Conservation (phyloP, 2,329 filamentous ascomycete species). For the Akanthomyces muscarius region DNA sequence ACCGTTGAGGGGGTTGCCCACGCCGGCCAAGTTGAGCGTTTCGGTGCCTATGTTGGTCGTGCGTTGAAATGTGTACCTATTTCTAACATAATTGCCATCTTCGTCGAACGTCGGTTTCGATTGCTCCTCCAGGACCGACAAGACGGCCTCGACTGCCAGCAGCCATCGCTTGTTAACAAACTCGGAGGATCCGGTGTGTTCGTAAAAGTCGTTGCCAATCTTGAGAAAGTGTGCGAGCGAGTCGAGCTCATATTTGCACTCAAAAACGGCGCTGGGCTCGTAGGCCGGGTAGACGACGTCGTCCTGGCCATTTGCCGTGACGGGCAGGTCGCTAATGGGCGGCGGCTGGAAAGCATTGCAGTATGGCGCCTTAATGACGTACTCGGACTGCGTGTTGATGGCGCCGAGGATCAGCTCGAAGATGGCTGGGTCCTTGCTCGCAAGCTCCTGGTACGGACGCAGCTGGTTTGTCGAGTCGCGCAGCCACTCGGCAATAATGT, state of each 20-base stretch:
- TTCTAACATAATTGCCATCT: constrained; percentile 60
- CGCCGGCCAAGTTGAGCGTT: constrained; percentile 74
- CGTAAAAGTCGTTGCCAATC: constrained; percentile 80
- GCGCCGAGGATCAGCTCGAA: constrained; percentile 81
- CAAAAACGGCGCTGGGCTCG: constrained; percentile 81
- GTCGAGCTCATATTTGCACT: constrained; percentile 99
- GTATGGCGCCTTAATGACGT: constrained; percentile 90
- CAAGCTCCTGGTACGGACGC: constrained; percentile 80
- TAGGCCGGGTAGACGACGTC: constrained; percentile 84
- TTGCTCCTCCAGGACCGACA: constrained; percentile 73
- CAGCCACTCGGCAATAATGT: constrained; percentile 91
- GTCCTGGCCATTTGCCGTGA: constrained; percentile 73
- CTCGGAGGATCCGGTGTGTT: constrained; percentile 69
- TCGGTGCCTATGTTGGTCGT: constrained; percentile 80
- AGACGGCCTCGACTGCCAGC: constrained; percentile 67
- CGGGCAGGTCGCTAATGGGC: constrained; percentile 68
- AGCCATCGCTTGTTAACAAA: constrained; percentile 80
- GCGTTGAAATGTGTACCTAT: constrained; percentile 85
- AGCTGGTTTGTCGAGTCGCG: constrained; percentile 92
- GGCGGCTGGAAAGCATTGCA: constrained; percentile 98
- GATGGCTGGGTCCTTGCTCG: constrained; percentile 74
- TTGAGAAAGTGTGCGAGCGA: constrained; percentile 89
- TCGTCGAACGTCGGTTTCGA: constrained; percentile 75
- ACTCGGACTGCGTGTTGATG: constrained; percentile 94
- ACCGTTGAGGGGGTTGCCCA: constrained; percentile 85